Evolutionary conservation across 2,329 filamentous ascomycete genomes (phyloP).

Genomic region (Cercospora nicotianae): DNA sequence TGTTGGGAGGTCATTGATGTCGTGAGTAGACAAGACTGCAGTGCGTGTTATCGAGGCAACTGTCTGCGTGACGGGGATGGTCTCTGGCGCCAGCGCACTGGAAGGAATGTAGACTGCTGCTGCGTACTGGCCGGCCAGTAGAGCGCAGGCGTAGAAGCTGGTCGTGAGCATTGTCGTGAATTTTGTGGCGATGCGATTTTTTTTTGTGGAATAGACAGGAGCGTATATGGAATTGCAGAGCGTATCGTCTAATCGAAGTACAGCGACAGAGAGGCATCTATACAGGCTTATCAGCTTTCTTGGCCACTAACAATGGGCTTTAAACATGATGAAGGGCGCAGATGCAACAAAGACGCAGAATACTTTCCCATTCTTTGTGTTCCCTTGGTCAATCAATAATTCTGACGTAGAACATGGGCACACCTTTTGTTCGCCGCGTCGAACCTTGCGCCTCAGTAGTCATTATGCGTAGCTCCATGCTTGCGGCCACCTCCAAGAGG

Average conservation of each 20-base stretch:
- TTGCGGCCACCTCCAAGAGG: too few species aligned
- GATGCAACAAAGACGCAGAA: neutral
- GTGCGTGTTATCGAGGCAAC: neutral
- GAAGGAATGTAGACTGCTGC: conserved; percentile 3
- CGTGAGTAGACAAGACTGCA: neutral
- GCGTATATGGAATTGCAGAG: neutral
- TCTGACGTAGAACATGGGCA: neutral
- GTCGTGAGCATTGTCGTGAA: conserved; percentile 3
- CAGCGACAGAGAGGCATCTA: neutral
- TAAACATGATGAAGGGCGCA: neutral
- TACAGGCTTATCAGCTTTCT: neutral
- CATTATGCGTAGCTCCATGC: too few species aligned
- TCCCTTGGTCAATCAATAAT: neutral
- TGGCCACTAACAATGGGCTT: neutral
- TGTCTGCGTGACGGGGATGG: neutral
- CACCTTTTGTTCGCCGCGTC: neutral
- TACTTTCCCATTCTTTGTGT: neutral
- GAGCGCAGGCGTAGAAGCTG: neutral
- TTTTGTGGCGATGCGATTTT: neutral
- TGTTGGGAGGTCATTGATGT: neutral
- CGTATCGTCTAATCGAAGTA: neutral
- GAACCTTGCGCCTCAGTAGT: too few species aligned
- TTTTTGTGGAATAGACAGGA: neutral
- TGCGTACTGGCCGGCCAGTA: conserved; percentile 11
- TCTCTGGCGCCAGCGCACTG: neutral